Percentiles rank a stretch among this genome's conserved stretches.
Evolutionary conservation across 805 yeast species (phyloP).

Genomic region (Starmerella cellae): DNA sequence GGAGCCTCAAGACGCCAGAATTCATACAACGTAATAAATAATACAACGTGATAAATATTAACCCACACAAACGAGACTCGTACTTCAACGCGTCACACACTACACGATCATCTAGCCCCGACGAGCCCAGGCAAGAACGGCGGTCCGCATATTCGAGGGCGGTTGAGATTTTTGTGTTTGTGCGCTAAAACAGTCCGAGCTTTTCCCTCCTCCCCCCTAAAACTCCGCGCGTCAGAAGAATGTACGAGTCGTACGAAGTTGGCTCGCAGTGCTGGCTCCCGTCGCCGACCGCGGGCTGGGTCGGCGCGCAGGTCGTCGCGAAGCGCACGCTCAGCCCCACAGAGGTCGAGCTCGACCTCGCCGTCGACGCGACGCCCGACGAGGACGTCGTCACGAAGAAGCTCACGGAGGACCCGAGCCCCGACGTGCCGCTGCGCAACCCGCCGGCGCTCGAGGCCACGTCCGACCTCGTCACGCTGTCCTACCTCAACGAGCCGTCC

Average conservation of each 20-base stretch:
- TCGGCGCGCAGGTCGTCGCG: constrained; percentile 45
- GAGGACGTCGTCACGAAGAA: constrained; percentile 14
- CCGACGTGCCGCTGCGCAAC: constrained; percentile 64
- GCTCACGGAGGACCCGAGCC: constrained; percentile 36
- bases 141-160: too few species aligned
- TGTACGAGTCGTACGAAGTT: constrained; percentile 22
- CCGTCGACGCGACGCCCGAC: constrained; percentile 36
- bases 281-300: constrained; percentile 60
- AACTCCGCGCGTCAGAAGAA: too few species aligned
- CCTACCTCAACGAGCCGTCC: constrained; percentile 91
- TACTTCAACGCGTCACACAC: too few species aligned
- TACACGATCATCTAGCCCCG: too few species aligned
- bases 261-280: constrained; percentile 59
- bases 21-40: too few species aligned
- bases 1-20: too few species aligned
- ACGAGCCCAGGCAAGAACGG: too few species aligned
- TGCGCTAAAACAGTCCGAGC: too few species aligned
- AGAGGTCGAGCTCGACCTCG: constrained; percentile 34
- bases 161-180: too few species aligned
- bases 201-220: too few species aligned
- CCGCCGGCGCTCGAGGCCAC: constrained; percentile 88
- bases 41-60: too few species aligned
- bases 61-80: too few species aligned
- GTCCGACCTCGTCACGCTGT: constrained; percentile 83
- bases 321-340: constrained; percentile 32